phyloP scores from a whole-genome alignment of 768 basidiomycete genomes.

The Auricularia auricula-judae region DNA sequence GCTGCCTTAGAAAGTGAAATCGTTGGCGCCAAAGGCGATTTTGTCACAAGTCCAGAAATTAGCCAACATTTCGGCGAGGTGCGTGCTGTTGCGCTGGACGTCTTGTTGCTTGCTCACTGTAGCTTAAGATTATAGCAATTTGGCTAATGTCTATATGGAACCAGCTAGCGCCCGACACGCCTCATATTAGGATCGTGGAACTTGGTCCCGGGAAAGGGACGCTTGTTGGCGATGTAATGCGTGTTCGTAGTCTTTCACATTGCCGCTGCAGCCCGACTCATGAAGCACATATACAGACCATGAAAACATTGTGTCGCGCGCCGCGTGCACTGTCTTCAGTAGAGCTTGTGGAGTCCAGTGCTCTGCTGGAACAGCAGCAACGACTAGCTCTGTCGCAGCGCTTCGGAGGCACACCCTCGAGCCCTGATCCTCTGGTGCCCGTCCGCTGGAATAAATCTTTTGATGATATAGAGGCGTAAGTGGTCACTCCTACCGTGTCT shows the following conservation, averaged over 20 bases:
- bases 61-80: slow-evolving; percentile 96
- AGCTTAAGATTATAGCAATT: slow-evolving; percentile 61
- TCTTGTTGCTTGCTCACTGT: slow-evolving; percentile 11
- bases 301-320: slow-evolving; percentile 43
- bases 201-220: slow-evolving; percentile 93
- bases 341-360: slow-evolving; percentile 75
- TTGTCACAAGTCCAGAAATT: slow-evolving; percentile 94
- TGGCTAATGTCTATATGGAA: slow-evolving; percentile 80
- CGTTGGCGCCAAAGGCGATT: slow-evolving; percentile 83
- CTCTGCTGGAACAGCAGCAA: slow-evolving; percentile 43
- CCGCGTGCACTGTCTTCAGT: slow-evolving; percentile 32
- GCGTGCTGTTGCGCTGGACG: slow-evolving; percentile 12
- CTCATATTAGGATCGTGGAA: slow-evolving; percentile 64
- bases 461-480: slow-evolving; percentile 45
- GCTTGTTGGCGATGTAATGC: slow-evolving; percentile 77
- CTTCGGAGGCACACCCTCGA: not conserved
- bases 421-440: slow-evolving; percentile 20
- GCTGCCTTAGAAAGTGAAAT: slow-evolving; percentile 51
- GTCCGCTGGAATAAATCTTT: slow-evolving; percentile 67
- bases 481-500: slow-evolving; percentile 12
- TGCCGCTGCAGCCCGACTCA: not conserved
- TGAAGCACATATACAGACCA: not conserved
- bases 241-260: slow-evolving; percentile 38
- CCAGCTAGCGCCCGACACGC: slow-evolving; percentile 30
- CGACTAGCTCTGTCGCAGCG: slow-evolving; percentile 23